phyloP scores from a whole-genome alignment of 2,329 filamentous ascomycete species.

The Arthrobotrys sphaeroides region DNA sequence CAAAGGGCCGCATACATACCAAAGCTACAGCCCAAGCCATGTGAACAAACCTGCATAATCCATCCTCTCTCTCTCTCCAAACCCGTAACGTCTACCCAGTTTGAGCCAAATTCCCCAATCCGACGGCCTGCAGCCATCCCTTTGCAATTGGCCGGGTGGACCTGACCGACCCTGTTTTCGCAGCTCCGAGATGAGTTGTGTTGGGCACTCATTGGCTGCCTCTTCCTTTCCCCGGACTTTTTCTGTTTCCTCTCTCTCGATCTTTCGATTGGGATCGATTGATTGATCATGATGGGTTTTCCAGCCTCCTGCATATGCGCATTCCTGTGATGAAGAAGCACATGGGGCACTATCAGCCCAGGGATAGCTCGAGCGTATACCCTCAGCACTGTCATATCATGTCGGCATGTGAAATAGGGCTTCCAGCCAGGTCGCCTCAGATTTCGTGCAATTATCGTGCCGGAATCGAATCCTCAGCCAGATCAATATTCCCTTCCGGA shows the following conservation, averaged over 20 bases:
- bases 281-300: not conserved
- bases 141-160: constrained; percentile 25
- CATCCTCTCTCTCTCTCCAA: not conserved
- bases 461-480: not conserved
- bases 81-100: constrained; percentile 9
- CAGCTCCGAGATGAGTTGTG: constrained; percentile 38
- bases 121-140: not conserved
- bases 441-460: not conserved
- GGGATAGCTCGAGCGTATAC: too few relatives aligned
- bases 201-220: constrained; percentile 35
- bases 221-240: constrained; percentile 9
- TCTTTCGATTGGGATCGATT: not conserved
- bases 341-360: not conserved
- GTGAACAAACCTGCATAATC: constrained; percentile 35
- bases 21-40: constrained; percentile 2
- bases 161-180: constrained; percentile 14
- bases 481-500: constrained; percentile 1
- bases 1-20: not conserved
- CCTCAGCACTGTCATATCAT: too few relatives aligned
- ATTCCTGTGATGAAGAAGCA: not conserved
- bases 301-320: constrained; percentile 2
- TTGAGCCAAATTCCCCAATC: constrained; percentile 19
- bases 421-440: not conserved
- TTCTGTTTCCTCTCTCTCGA: not conserved
- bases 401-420: not conserved